phyloP scores from a whole-genome alignment of 2,329 filamentous ascomycete genomes.

The Penicillium sp. region DNA sequence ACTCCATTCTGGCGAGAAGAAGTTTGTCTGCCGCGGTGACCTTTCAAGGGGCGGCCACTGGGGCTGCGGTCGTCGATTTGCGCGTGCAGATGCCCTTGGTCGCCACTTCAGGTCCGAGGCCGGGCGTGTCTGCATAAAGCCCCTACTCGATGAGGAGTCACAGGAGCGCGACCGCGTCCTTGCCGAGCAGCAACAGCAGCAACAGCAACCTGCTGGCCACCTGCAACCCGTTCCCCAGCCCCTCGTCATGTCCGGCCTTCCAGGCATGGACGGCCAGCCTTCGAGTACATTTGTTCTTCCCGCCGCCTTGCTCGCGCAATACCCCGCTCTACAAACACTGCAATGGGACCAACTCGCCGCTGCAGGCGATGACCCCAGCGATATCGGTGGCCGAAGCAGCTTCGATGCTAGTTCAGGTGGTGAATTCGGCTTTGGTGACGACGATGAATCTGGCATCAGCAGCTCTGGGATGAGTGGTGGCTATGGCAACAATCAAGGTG shows the following conservation, averaged over 20 bases:
- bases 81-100: conserved; percentile 90
- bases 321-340: conserved; percentile 86
- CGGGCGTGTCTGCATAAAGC: conserved; percentile 93
- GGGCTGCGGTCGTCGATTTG: conserved; percentile 92
- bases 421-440: conserved; percentile 45
- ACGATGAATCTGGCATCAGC: conserved; percentile 43
- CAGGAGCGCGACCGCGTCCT: conserved; percentile 74
- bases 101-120: conserved; percentile 95
- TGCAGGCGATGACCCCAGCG: conserved; percentile 58
- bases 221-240: conserved; percentile 59
- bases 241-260: conserved; percentile 65
- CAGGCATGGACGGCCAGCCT: conserved; percentile 60
- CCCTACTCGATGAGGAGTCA: conserved; percentile 93
- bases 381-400: conserved; percentile 66
- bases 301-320: conserved; percentile 84
- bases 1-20: conserved; percentile 95
- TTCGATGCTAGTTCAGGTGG: conserved; percentile 49
- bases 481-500: conserved; percentile 36
- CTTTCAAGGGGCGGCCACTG: conserved; percentile 81
- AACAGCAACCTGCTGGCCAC: conserved; percentile 61
- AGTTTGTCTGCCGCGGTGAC: conserved; percentile 93
- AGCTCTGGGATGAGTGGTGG: conserved; percentile 40
- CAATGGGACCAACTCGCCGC: conserved; percentile 78
- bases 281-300: conserved; percentile 71
- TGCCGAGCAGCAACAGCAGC: conserved; percentile 70